phyloP scores from a whole-genome alignment of 768 basidiomycete species.

The Gautieria morchelliformis region DNA sequence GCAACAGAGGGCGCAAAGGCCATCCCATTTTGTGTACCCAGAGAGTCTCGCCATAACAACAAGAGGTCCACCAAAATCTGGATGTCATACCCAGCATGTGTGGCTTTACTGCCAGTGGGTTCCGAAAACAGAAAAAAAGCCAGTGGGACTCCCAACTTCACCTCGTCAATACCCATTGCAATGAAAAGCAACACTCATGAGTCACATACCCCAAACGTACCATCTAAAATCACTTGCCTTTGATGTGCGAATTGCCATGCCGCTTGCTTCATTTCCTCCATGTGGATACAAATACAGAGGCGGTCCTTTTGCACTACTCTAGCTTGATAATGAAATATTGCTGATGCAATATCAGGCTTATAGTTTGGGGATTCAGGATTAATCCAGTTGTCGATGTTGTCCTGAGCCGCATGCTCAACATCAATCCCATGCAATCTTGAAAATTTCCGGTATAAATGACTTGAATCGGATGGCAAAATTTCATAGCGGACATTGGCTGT shows the following conservation, averaged over 20 bases:
- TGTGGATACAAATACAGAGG: slow-evolving; percentile 25
- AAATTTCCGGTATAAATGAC: slow-evolving; percentile 16
- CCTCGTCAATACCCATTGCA: slow-evolving; percentile 23
- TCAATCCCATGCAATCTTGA: slow-evolving; percentile 11
- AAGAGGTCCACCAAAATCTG: slow-evolving; percentile 18
- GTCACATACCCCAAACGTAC: slow-evolving; percentile 16
- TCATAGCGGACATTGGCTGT: slow-evolving; percentile 6
- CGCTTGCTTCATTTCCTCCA: slow-evolving; percentile 13
- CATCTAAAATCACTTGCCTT: slow-evolving; percentile 16
- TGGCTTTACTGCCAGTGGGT: slow-evolving; percentile 17
- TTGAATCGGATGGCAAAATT: slow-evolving; percentile 11
- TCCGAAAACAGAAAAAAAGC: slow-evolving; percentile 26
- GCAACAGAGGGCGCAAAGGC: slow-evolving; percentile 17
- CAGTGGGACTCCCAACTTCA: slow-evolving; percentile 22
- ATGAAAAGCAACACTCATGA: slow-evolving; percentile 22
- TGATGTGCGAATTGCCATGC: slow-evolving; percentile 16
- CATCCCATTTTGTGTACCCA: slow-evolving; percentile 5
- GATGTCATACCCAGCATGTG: slow-evolving; percentile 22
- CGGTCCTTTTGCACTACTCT: slow-evolving; percentile 15
- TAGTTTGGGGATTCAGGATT: slow-evolving; percentile 14
- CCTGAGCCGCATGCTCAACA: slow-evolving; percentile 12
- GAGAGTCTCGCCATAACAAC: slow-evolving; percentile 14
- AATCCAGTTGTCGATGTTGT: slow-evolving; percentile 21
- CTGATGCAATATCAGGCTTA: slow-evolving; percentile 11
- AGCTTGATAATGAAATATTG: slow-evolving; percentile 21